Conservation (phyloP, 2,329 filamentous ascomycete genomes). For the Immersiporthe knoxdaviesiana region DNA sequence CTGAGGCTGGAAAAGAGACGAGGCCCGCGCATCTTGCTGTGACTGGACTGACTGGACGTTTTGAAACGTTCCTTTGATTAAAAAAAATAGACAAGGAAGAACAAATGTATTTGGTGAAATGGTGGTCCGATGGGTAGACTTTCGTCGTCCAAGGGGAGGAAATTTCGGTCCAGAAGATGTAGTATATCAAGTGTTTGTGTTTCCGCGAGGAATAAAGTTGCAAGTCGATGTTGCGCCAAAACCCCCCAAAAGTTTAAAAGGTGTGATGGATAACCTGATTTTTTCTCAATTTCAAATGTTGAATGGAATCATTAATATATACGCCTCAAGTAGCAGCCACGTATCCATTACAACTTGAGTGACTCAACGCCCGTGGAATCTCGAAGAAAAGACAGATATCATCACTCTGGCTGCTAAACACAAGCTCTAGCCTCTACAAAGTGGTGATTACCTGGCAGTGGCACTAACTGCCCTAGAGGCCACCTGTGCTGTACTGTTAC, state of each 20-base stretch:
- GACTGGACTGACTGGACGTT: not conserved
- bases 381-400: constrained; percentile 38
- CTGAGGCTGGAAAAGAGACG: constrained; percentile 3
- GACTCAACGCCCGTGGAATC: constrained; percentile 34
- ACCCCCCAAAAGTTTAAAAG: not conserved
- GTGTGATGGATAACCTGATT: not conserved
- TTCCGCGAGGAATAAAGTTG: not conserved
- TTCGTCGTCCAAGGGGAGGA: not conserved
- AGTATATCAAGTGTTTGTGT: not conserved
- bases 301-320: not conserved
- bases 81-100: too few species aligned
- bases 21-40: constrained; percentile 13
- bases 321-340: constrained; percentile 1
- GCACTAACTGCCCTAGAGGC: not conserved
- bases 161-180: not conserved
- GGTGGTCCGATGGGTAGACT: not conserved
- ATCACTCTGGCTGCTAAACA: not conserved
- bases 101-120: not conserved
- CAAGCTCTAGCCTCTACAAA: not conserved
- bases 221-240: not conserved
- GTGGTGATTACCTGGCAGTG: not conserved
- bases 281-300: not conserved
- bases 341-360: constrained; percentile 27
- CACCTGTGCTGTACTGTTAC: not conserved
- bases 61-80: not conserved